Evolutionary conservation across 2,329 filamentous ascomycete genomes (phyloP).

Genomic region (Alternaria angustiovoidea): DNA sequence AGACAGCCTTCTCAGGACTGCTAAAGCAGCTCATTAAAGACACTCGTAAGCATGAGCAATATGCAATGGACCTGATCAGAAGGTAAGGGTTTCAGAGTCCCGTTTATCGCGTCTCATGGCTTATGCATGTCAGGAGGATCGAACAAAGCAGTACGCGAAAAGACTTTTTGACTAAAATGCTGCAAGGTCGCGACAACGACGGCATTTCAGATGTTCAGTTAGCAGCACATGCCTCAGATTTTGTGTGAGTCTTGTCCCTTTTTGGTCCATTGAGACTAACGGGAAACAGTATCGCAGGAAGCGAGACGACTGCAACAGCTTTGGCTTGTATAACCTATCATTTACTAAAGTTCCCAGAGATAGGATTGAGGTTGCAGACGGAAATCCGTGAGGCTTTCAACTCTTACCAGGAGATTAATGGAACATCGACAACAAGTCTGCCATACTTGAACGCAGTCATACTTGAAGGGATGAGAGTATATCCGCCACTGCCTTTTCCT

Average conservation of each 20-base stretch:
- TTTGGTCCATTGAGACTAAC: conserved; percentile 1
- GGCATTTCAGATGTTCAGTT: conserved; percentile 19
- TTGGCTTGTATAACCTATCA: conserved; percentile 19
- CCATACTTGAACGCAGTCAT: conserved; percentile 36
- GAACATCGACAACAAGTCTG: conserved; percentile 9
- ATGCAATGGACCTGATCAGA: conserved; percentile 3
- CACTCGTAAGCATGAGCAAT: conserved; percentile 4
- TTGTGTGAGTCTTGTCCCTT: conserved; percentile 9
- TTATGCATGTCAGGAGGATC: conserved; percentile 2
- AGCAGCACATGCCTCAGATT: conserved; percentile 18
- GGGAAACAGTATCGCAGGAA: conserved; percentile 24
- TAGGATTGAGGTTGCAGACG: background rate
- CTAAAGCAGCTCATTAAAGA: background rate
- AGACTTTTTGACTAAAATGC: conserved; percentile 19
- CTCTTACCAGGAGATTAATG: conserved; percentile 11
- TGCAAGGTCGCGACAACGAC: conserved; percentile 5
- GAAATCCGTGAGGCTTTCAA: conserved; percentile 16
- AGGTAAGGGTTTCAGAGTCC: background rate
- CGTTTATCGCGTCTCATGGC: background rate
- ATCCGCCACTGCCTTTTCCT: conserved; percentile 44
- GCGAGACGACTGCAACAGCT: conserved; percentile 23
- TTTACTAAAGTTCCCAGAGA: conserved; percentile 12
- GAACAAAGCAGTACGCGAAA: background rate
- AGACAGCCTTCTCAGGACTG: background rate
- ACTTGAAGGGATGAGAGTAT: conserved; percentile 36